Evolutionary conservation across 2,329 filamentous ascomycete species (phyloP), one percentile per base, ranked within the genome.

Genomic region (Beauveria bassiana): DNA sequence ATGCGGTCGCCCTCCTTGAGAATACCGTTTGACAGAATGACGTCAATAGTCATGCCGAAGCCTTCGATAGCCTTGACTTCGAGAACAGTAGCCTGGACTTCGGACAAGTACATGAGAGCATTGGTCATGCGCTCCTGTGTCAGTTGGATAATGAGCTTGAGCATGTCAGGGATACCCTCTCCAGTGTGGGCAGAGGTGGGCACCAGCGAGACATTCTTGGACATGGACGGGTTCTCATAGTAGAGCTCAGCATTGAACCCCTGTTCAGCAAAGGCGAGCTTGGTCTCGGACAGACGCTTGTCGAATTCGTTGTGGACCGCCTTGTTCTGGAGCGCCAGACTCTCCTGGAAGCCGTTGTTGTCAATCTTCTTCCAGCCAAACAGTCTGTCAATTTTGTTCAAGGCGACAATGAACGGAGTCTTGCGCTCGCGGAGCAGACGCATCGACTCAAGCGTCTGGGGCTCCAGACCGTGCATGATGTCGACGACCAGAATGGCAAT

Each of bases 371-470:
- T 96, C 95, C 96, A 99, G 73, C 91, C 92, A 73, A 97, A 99
- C 18, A 99, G 86, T 85, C 95, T 92, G 85, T 99, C 95, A 68
- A 99, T 98, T 82, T 99, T 99, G 88, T 99, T 99, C 72, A 99
- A 82, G 1, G 96, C 96, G 46, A 99, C 96, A 68, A 99, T 96
- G 79, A 99, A 99, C 5, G 95, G 95, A 24, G 95, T 99, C 78
- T 95, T 96, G 70, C 91, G 86, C 70, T 97, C 93, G 71, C 93
- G 86, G 58, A 99, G 86, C 66, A 99, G 80, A 68, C 87, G 89
- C 91, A 99, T 98, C 2, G 95, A 99, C 77, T 99, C 96, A 38
- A 98, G 82, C 18, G 95, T 99, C 77, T 99, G 95, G 20, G 89
- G 93, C 77, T 99, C 95, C 52, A 99, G 85, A 73, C 96, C 96